phyloP scores from a whole-genome alignment of 1,139 yeast genomes.

The Debaryomyces nepalensis region DNA sequence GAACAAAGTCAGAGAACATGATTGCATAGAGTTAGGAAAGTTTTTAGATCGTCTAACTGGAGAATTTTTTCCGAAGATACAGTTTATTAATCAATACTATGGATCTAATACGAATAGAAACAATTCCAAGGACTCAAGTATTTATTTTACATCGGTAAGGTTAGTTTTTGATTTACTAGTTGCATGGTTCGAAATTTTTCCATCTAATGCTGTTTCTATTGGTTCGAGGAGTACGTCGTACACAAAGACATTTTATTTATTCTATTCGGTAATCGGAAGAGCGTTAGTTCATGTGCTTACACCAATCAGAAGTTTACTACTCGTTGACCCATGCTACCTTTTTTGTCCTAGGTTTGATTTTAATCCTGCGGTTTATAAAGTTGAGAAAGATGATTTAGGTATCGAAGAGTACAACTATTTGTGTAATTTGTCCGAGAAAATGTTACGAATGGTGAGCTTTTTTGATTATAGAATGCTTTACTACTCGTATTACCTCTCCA shows the following conservation, averaged over 20 bases:
- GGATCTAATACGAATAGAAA: conserved; percentile 21
- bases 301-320: conserved; percentile 38
- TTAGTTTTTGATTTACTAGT: conserved; percentile 38
- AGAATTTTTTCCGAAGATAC: conserved; percentile 33
- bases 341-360: conserved; percentile 39
- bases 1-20: conserved; percentile 5
- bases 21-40: conserved; percentile 31
- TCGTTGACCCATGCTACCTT: conserved; percentile 42
- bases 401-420: conserved; percentile 26
- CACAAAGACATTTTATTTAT: conserved; percentile 39
- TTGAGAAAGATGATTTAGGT: conserved; percentile 20
- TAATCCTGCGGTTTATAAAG: conserved; percentile 27
- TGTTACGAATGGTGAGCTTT: conserved; percentile 33
- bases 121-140: conserved; percentile 19
- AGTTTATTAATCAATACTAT: conserved; percentile 30
- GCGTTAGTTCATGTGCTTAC: conserved; percentile 39
- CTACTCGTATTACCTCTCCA: conserved; percentile 31
- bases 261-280: conserved; percentile 41
- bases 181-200: conserved; percentile 42
- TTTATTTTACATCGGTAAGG: conserved; percentile 30
- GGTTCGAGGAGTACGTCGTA: conserved; percentile 35
- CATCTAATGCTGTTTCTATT: conserved; percentile 38
- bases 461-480: conserved; percentile 34
- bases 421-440: conserved; percentile 23
- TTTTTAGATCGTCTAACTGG: conserved; percentile 35